Evolutionary conservation across 345 rosid species (phyloP), one percentile per base, ranked within the genome.

Genomic region (Toxicodendron radicans): DNA sequence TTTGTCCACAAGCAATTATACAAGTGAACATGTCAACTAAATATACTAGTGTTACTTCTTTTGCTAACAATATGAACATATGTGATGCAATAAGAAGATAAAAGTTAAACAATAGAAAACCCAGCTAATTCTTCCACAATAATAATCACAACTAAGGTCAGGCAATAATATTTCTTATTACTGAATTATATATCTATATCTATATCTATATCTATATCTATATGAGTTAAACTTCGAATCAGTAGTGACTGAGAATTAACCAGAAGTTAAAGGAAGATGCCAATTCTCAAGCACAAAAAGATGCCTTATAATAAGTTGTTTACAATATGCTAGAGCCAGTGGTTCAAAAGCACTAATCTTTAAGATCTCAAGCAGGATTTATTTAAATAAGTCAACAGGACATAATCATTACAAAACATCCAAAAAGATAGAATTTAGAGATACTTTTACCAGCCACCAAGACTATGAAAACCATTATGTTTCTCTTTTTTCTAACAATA

Each of bases 201-300:
- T 27, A 27, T 27, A 27, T 0, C 1, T 27, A 27, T 27, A 27
- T 24, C 0, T 24, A 24, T 27, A 27, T 27, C 1, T 27, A 27
- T 27, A 27, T 27, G 2, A 27, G n/a, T 33, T 35, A 62, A 16
- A 62, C 35, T 32, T 18, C 46, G n/a, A 33, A 33, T 62, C 66
- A 17, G 46, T 32, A 60, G 64, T 11, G 21, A 68, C 48, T 53
- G 5, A 53, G 2, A 68, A 32, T 54, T 21, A 33, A 33, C n/a
- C 56, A 46, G 70, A 57, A 57, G 51, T 38, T 70, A 23, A 70
- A 20, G 30, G 56, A 7, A 56, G 35, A 70, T 16, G 16, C 33
- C 43, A 35, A 38, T 70, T 13, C 2, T 8, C 52, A 38, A 13
- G 63, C 10, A 23, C 20, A 41, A 56, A 9, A 21, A 20, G 49